Base-by-base conservation (phyloP, 768 basidiomycete genomes). In the Podaxis sp. region DNA sequence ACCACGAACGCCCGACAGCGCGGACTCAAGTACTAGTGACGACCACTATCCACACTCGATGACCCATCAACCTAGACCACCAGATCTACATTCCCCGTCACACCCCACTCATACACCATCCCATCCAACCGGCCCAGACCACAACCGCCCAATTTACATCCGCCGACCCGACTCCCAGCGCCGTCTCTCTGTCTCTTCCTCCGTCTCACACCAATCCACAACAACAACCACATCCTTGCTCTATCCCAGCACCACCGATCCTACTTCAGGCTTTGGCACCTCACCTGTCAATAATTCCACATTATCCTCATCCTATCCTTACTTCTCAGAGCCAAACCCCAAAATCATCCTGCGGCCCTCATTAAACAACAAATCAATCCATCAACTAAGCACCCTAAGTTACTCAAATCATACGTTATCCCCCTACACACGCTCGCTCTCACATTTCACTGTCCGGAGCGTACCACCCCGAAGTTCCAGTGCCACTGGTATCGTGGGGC, bases 371-470 rank as follows among this genome's bases (percentile, higher is more conserved):
- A 87, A 88, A 66, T 87, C 89, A 4, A 81, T 96, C 22, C 92
- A 90, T 60, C 93, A 96, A 65, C 79, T 99, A 9, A 89, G 93
- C 17, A 92, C 91, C 3, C 85, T 99, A 52, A 88, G 87, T 19
- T 83, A 89, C 67, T 95, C 94, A 1, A 94, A 97, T 69, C 96
- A 97, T 70, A 99, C 96, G 0, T 79, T 99, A 2, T 94, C 92
- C 0, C 96, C 96, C 0, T 98, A 96, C 74, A 97, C 96, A 5
- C 87, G 94, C 59, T 88, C 90, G 13, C 81, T 95, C 30, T 89
- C 91, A 64, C 95, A 97, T 74, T 96, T 96, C 73, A 93, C 95
- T 1, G 94, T 97, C 12, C 85, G 95, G 36, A 93, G 92, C 63
- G 92, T 89, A 24, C 95, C 94, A 0, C 91, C 88, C 19, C 79